phyloP scores from a whole-genome alignment of 139 green algal species.

The Volvox africanus region DNA sequence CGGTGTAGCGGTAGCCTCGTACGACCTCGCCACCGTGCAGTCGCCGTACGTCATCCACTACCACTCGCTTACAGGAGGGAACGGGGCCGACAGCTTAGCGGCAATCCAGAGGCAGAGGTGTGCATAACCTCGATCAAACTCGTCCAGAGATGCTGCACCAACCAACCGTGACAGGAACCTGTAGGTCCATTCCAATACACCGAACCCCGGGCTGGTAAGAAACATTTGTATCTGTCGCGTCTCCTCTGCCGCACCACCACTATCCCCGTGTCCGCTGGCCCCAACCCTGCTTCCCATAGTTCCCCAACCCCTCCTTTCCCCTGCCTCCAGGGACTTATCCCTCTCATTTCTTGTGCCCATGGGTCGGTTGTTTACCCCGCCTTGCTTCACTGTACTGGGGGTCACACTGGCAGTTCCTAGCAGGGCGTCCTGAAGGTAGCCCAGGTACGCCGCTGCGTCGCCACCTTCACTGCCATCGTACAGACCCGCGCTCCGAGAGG shows the following conservation, averaged over 20 bases:
- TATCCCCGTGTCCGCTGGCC: too few species aligned
- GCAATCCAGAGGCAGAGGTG: too few species aligned
- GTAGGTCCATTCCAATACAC: too few species aligned
- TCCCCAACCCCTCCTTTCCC: background rate
- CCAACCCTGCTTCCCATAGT: background rate
- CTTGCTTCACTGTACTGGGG: background rate
- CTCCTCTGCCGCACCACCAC: too few species aligned
- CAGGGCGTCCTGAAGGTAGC: background rate
- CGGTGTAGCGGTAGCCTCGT: background rate
- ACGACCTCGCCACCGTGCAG: background rate
- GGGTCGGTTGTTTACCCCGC: too few species aligned
- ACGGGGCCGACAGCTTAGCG: too few species aligned
- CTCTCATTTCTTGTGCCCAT: background rate
- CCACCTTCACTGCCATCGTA: background rate
- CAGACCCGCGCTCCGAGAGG: background rate
- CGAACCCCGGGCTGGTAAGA: too few species aligned
- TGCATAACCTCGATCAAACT: too few species aligned
- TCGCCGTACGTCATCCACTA: constrained; percentile 20
- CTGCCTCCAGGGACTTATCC: background rate
- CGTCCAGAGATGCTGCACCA: too few species aligned
- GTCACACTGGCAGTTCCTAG: constrained; percentile 21
- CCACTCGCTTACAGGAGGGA: background rate
- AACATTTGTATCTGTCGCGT: too few species aligned
- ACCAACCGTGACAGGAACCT: too few species aligned
- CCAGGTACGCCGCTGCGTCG: constrained; percentile 3